Evolutionary conservation across 2,329 filamentous ascomycete genomes (phyloP), one percentile per base, ranked within the genome.

Genomic region (Pestalotiopsis sp.): DNA sequence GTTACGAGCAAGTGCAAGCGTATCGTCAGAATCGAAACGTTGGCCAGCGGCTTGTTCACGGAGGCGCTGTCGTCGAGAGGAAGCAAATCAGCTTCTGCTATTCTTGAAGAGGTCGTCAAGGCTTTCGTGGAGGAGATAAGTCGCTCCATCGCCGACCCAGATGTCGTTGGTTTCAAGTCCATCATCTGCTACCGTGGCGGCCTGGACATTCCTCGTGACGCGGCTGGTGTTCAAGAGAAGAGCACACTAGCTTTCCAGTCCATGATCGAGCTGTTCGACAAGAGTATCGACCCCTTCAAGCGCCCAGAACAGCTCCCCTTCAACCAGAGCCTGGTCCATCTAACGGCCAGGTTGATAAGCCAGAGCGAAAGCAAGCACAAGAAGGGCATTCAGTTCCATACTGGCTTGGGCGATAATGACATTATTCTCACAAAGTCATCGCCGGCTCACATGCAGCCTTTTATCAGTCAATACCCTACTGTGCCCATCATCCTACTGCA

Each of bases 351-450:
- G 61, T 77, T 90, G 36, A 85, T 95, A 65, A 79, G 82, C 9
- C 80, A 84, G 49, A 79, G 82, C 39, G 78, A 77, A 20, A 77
- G 77, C 3, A 79, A 80, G 1, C 73, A 79, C 68, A 87, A 87
- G 68, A 96, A 95, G 76, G 92, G 93, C 0, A 83, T 97, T 13
- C 94, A 97, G 75, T 92, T 97, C 72, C 94, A 97, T 75, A 96
- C 93, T 0, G 93, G 93, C 0, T 84, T 96, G 0, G 93, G 94
- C 0, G 94, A 96, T 75, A 92, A 91, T 72, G 93, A 96, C 74
- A 91, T 96, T 65, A 87, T 84, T 4, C 82, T 97, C 31, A 82
- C 88, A 2, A 87, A 86, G 65, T 87, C 93, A 0, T 95, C 94
- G 57, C 93, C 94, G 0, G 88, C 92, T 0, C 90, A 92, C 73